Conservation (phyloP, 176 grass and related monocot genomes). For the Triticum urartu region DNA sequence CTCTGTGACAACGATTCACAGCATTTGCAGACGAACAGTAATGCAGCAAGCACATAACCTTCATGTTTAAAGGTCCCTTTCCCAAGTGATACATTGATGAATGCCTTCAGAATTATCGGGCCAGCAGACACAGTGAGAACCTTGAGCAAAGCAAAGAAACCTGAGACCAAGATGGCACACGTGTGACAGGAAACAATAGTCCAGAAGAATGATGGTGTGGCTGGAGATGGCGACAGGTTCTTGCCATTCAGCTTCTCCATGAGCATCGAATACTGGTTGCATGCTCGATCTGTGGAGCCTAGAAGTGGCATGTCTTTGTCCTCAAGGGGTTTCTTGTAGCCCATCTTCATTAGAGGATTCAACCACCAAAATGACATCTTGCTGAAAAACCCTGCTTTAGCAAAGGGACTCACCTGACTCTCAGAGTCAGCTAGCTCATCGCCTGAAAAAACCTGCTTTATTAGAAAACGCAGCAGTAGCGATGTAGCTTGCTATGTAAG, state of each 20-base stretch:
- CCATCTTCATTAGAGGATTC: slow-evolving; percentile 80
- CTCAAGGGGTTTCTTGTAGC: slow-evolving; percentile 75
- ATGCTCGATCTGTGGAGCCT: slow-evolving; percentile 51
- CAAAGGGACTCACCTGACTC: slow-evolving; percentile 43
- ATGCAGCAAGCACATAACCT: too few species aligned
- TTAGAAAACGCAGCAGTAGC: too few species aligned
- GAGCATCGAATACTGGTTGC: slow-evolving; percentile 48
- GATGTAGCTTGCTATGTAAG: background rate
- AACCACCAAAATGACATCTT: slow-evolving; percentile 86
- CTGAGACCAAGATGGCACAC: slow-evolving; percentile 55
- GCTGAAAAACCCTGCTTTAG: slow-evolving; percentile 57
- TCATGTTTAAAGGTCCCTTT: slow-evolving; percentile 6
- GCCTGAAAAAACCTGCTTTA: background rate
- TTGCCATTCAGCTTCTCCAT: slow-evolving; percentile 50
- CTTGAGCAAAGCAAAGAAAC: slow-evolving; percentile 74
- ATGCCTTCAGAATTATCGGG: slow-evolving; percentile 48
- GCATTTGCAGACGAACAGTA: too few species aligned
- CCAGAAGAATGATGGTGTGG: slow-evolving; percentile 55
- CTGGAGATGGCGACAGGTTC: slow-evolving; percentile 15
- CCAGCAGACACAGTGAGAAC: slow-evolving; percentile 55
- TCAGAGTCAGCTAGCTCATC: slow-evolving; percentile 23
- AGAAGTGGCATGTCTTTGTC: slow-evolving; percentile 77
- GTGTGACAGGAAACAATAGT: slow-evolving; percentile 64
- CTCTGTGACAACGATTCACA: too few species aligned
- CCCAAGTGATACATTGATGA: slow-evolving; percentile 71